These are phyloP conservation scores for Lactarius pseudohatsudake DNA, from an alignment of 768 basidiomycete species.

Conservation along the genomic window DNA sequence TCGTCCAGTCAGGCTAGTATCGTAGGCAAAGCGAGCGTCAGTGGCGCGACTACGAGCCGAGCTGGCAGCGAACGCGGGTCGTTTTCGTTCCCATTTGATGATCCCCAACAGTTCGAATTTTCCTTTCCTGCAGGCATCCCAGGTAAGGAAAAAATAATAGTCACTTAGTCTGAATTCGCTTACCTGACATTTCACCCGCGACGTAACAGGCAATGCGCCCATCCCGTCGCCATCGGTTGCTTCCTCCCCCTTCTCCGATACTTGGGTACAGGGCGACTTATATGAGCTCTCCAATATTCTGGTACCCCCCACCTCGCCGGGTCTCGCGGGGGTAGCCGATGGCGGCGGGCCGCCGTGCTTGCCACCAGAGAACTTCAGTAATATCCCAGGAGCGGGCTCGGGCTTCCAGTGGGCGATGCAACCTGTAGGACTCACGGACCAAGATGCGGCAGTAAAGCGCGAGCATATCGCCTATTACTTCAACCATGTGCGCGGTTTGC, in stretches of 20 bases:
- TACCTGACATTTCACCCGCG: slow-evolving; percentile 4
- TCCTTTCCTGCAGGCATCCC: slow-evolving; percentile 27
- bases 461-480: slow-evolving; percentile 67
- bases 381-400: slow-evolving; percentile 18
- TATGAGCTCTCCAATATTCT: slow-evolving; percentile 16
- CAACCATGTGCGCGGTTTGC: slow-evolving; percentile 62
- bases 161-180: slow-evolving; percentile 12
- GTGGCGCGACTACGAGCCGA: slow-evolving; percentile 3
- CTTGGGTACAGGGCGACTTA: slow-evolving; percentile 14
- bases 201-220: slow-evolving; percentile 17
- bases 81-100: slow-evolving; percentile 22
- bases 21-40: slow-evolving; percentile 8
- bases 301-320: slow-evolving; percentile 8
- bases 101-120: slow-evolving; percentile 15
- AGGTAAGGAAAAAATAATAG: slow-evolving; percentile 11
- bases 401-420: slow-evolving; percentile 23
- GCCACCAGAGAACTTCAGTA: slow-evolving; percentile 23
- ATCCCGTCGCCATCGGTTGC: slow-evolving; percentile 6
- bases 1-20: slow-evolving; percentile 35
- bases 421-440: slow-evolving; percentile 23
- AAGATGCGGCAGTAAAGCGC: slow-evolving; percentile 23
- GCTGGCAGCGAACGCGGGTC: slow-evolving; percentile 20
- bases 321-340: slow-evolving; percentile 6
- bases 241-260: slow-evolving; percentile 16
- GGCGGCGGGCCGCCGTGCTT: slow-evolving; percentile 7